Evolutionary conservation across 352 stramenopile genomes (phyloP).

Genomic region (Pythium oligandrum): DNA sequence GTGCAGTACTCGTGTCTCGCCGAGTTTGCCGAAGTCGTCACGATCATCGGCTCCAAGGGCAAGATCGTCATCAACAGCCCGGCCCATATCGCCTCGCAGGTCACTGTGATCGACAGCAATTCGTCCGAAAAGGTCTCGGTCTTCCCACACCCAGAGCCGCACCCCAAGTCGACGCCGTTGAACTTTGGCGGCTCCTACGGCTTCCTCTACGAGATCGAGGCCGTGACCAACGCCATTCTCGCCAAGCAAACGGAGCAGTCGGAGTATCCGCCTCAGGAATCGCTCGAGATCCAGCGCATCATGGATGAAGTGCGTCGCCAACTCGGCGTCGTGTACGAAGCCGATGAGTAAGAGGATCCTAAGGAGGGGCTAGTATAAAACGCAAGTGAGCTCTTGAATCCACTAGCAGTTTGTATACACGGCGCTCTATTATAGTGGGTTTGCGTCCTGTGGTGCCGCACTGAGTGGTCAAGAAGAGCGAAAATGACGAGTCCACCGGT

Average conservation of each 20-base stretch:
- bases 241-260: constrained; percentile 33
- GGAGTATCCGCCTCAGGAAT: constrained; percentile 61
- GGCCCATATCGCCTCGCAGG: constrained; percentile 47
- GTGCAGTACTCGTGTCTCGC: constrained; percentile 57
- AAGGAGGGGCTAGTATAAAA: constrained; percentile 4
- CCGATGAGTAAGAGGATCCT: constrained; percentile 11
- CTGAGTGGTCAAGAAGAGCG: neutral
- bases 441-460: neutral
- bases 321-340: constrained; percentile 53
- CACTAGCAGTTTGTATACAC: neutral
- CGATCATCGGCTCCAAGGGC: constrained; percentile 72
- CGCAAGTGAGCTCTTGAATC: neutral
- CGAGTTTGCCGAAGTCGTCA: constrained; percentile 58
- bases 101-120: constrained; percentile 30
- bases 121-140: constrained; percentile 25
- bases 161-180: constrained; percentile 25
- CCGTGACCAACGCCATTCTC: constrained; percentile 57
- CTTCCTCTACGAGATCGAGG: constrained; percentile 79
- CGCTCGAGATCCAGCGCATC: constrained; percentile 51
- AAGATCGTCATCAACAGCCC: constrained; percentile 56
- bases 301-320: constrained; percentile 70
- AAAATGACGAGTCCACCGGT: constrained; percentile 10
- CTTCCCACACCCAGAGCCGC: constrained; percentile 39
- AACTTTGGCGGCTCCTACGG: constrained; percentile 67
- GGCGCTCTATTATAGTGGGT: constrained; percentile 21